Percentiles rank a stretch among this genome's conserved stretches.
phyloP scores from a whole-genome alignment of 805 yeast species.

The Lachancea meyersii region DNA sequence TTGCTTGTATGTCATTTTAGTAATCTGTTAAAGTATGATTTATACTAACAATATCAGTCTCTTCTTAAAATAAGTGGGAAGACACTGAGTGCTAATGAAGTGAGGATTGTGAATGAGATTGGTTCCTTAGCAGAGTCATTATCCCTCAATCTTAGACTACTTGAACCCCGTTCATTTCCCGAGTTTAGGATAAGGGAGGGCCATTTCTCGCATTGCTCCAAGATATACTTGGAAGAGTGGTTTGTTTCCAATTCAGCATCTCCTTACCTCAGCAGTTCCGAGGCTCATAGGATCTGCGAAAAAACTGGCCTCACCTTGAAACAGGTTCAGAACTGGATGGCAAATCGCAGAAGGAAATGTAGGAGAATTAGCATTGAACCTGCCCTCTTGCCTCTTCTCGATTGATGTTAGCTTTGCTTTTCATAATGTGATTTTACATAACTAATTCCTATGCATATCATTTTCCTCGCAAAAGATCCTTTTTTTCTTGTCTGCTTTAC shows the following conservation, averaged over 20 bases:
- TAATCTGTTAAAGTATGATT: slow-evolving; percentile 11
- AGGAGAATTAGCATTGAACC: slow-evolving; percentile 6
- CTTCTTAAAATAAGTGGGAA: background rate
- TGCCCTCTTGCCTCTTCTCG: background rate
- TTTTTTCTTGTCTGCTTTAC: background rate
- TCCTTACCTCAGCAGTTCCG: slow-evolving; percentile 18
- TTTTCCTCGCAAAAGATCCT: background rate
- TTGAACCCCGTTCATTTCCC: background rate
- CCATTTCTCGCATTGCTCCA: background rate
- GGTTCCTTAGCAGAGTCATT: background rate
- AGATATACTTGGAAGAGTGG: slow-evolving; percentile 1
- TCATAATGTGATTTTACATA: background rate
- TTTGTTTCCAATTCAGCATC: slow-evolving; percentile 12
- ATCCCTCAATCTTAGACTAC: background rate
- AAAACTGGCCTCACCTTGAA: slow-evolving; percentile 16
- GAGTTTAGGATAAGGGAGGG: background rate
- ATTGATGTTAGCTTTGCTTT: too few species aligned
- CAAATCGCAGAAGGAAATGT: slow-evolving; percentile 25
- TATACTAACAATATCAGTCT: background rate
- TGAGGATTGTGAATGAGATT: background rate
- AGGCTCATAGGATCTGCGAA: slow-evolving; percentile 8
- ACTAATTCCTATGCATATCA: background rate
- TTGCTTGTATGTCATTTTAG: slow-evolving; percentile 10
- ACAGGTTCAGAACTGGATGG: slow-evolving; percentile 27
- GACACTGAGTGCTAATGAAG: background rate